A percentile compares a stretch with the other conserved stretches of the same genome.
phyloP scores from a whole-genome alignment of 23 red algal species.

The Gracilariopsis chorda region DNA sequence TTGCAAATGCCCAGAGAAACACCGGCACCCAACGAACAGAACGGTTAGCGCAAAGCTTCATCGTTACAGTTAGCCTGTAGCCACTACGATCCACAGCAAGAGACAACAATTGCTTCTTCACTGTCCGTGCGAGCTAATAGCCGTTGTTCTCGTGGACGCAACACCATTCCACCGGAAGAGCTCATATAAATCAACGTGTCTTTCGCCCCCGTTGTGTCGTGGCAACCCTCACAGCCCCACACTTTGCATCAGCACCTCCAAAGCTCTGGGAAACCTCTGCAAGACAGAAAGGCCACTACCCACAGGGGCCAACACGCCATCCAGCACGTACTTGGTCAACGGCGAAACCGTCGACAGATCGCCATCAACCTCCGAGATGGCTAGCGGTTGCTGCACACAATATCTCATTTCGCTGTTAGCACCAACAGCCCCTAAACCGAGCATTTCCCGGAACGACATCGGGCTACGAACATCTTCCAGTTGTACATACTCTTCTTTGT shows the following conservation, averaged over 20 bases:
- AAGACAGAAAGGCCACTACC: neutral
- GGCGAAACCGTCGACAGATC: constrained; percentile 2
- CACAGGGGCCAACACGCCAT: constrained; percentile 23
- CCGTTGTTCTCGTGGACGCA: no score
- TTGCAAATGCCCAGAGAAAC: no score
- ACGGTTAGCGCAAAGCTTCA: no score
- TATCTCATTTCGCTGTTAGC: neutral
- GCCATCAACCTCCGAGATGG: constrained; percentile 52
- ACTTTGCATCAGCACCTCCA: neutral
- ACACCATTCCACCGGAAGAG: no score
- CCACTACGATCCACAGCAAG: no score
- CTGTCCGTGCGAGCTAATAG: no score
- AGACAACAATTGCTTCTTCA: no score
- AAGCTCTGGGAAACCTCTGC: neutral
- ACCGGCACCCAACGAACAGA: no score
- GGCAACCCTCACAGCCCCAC: neutral
- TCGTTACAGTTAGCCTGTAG: no score
- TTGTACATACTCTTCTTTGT: constrained; percentile 38
- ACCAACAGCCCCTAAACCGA: constrained; percentile 18
- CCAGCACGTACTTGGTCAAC: constrained; percentile 29
- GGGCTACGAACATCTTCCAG: constrained; percentile 31
- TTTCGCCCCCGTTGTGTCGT: no score
- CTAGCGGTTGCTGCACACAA: constrained; percentile 25
- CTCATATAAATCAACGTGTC: no score
- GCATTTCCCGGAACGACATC: neutral